phyloP scores from a whole-genome alignment of 1,139 yeast genomes.

The Pneumocystis canis region DNA sequence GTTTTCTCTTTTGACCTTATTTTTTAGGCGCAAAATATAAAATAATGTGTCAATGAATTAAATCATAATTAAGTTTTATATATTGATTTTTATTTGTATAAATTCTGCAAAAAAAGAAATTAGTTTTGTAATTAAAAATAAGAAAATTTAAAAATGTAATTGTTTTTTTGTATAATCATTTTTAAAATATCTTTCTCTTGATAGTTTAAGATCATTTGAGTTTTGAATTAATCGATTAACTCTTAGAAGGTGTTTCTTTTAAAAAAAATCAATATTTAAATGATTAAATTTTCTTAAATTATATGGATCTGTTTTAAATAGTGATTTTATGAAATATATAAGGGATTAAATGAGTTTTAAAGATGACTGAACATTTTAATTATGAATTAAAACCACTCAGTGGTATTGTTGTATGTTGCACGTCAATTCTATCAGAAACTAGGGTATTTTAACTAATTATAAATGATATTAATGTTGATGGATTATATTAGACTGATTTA shows the following conservation, averaged over 20 bases:
- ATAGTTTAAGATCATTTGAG: no score
- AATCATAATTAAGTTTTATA: not conserved
- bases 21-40: not conserved
- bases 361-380: not conserved
- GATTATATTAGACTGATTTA: slow-evolving; percentile 3
- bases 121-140: not conserved
- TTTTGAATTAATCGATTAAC: no score
- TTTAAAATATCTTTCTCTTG: no score
- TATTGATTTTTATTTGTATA: not conserved
- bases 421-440: slow-evolving; percentile 20
- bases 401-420: slow-evolving; percentile 23
- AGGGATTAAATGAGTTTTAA: not conserved
- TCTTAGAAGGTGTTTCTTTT: no score
- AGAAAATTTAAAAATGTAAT: not conserved
- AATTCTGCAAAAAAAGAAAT: not conserved
- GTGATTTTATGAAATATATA: not conserved
- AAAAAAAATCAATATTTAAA: not conserved
- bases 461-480: not conserved
- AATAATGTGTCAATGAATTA: no score
- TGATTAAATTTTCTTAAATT: not conserved
- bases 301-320: not conserved
- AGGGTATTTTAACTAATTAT: slow-evolving; percentile 15
- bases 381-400: slow-evolving; percentile 16
- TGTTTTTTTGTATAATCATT: not conserved
- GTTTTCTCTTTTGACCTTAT: not conserved